Evolutionary conservation across 1,284 basidiomycete genomes (phyloP).

Genomic region (Ustilago trichophora): DNA sequence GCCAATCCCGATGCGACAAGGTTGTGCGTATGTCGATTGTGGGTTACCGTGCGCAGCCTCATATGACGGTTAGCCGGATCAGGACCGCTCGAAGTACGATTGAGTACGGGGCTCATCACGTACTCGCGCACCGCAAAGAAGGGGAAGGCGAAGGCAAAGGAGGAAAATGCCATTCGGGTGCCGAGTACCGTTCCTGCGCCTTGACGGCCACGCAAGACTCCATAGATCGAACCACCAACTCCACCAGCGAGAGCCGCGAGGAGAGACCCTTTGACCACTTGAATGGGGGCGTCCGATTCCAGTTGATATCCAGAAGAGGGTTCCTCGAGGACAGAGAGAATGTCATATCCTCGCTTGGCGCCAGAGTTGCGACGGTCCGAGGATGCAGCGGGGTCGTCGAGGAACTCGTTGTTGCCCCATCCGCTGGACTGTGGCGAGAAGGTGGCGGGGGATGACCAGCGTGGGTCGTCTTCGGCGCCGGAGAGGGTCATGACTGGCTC

Average conservation of each 20-base stretch:
- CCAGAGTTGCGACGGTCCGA: not conserved
- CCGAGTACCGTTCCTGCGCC: constrained; percentile 37
- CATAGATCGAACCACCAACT: constrained; percentile 34
- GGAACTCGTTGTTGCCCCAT: constrained; percentile 38
- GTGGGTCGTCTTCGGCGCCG: constrained; percentile 32
- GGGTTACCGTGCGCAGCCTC: constrained; percentile 11
- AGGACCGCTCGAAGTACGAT: constrained; percentile 34
- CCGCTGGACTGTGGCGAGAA: constrained; percentile 29
- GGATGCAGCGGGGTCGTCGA: constrained; percentile 24
- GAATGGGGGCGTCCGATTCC: constrained; percentile 41
- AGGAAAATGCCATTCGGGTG: constrained; percentile 30
- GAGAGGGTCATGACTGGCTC: constrained; percentile 42
- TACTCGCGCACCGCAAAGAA: constrained; percentile 50
- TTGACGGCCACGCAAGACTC: constrained; percentile 25
- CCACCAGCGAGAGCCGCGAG: constrained; percentile 35
- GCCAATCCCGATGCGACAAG: constrained; percentile 29
- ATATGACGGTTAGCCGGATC: constrained; percentile 28
- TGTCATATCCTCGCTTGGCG: constrained; percentile 16
- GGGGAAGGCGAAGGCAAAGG: constrained; percentile 43
- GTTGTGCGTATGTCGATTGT: constrained; percentile 34
- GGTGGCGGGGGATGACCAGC: constrained; percentile 33
- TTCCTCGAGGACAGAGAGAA: constrained; percentile 38
- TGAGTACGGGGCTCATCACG: constrained; percentile 28
- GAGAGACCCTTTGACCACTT: constrained; percentile 47
- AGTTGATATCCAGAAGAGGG: constrained; percentile 4